Evolutionary conservation across 176 grass and related monocot genomes (phyloP), one percentile per base, ranked within the genome.

Genomic region (Carex cristatella): DNA sequence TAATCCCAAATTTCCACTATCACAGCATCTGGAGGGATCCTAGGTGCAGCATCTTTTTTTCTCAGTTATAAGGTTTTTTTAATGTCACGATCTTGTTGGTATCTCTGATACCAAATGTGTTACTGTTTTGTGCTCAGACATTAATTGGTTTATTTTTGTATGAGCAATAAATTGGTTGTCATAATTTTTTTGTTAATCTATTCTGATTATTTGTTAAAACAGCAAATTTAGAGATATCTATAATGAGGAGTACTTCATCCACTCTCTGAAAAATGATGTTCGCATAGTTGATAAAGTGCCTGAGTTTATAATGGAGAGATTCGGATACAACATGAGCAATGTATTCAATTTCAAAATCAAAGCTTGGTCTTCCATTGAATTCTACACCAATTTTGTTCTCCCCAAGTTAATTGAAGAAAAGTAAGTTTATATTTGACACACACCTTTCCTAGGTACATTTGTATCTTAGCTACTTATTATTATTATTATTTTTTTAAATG

Each of bases 21-120:
- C 96, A 99, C 90, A 99, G 96, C 81, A 95, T 99, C 76, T 99
- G 96, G 96, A 99, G 87, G 87, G 96, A 99, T 91, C 96, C 91
- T 88, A 99, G 96, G 96, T 99, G 33, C 12, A 18, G 4, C 23
- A 76, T 62, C 86, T 53, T 60, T 38, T 44, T 38, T 5, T 10
- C 49, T 79, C 49, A 38, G 31, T 69, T 65, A 31, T 64, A 28
- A 54, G 31, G 31, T 16, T 12, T 44, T 70, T 72, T 63, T 4
- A 3, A 31, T 57, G 28, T 35, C 51, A 3, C 23, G 33, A 79
- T 37, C 49, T 32, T 57, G 74, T 58, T 58, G 40, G 40, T 72
- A 8, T 18, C 15, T 27, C 40, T 48, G 51, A 33, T 79, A 58
- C 53, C 30, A 84, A 9, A 85, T 85, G 37, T 78, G 55, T 30